A percentile compares a stretch with the other conserved stretches of the same genome.
Evolutionary conservation across 345 rosid species (phyloP).

Genomic region (Eucalyptus virginea): DNA sequence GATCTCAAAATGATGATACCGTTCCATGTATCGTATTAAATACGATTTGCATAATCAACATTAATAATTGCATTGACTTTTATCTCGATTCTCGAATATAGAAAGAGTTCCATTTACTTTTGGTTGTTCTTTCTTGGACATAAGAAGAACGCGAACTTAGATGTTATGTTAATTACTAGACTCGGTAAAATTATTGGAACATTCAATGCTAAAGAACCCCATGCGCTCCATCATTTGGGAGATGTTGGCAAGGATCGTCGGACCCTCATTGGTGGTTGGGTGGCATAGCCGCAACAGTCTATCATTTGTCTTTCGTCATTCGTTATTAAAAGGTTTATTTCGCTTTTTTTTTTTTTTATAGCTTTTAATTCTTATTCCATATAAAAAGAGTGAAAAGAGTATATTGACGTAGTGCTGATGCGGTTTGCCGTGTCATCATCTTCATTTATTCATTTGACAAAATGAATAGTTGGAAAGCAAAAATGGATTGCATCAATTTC

Average conservation of each 20-base stretch:
- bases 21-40: neutral
- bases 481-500: neutral
- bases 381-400: neutral
- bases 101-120: neutral
- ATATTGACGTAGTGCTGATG: fast-evolving
- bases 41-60: neutral
- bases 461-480: neutral
- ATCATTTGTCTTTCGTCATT: neutral
- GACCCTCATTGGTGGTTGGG: neutral
- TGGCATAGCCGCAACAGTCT: neutral
- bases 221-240: neutral
- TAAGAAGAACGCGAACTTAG: neutral
- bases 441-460: neutral
- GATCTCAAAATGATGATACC: neutral
- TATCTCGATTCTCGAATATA: neutral
- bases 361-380: neutral
- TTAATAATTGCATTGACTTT: neutral
- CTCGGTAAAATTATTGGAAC: neutral
- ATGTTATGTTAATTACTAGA: neutral
- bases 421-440: neutral
- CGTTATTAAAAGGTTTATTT: neutral
- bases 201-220: neutral
- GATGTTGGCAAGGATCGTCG: neutral
- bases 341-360: too few relatives aligned
- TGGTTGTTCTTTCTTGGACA: neutral